phyloP scores from a whole-genome alignment of 1,139 yeast genomes.

The Eremothecium cymbalariae region DNA sequence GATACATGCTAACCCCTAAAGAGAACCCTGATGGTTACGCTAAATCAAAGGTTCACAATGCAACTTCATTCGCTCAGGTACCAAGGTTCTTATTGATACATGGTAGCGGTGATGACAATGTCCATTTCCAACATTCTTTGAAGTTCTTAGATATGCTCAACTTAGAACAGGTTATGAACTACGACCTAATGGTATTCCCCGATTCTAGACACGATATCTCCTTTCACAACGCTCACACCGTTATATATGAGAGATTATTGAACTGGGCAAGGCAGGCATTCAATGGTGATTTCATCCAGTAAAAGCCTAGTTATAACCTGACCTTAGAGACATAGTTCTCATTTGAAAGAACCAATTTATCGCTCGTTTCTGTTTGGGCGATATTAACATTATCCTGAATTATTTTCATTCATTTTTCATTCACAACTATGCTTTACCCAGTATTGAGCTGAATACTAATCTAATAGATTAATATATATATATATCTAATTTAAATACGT shows the following conservation, averaged over 20 bases:
- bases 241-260: slow-evolving; percentile 58
- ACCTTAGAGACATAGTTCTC: no score
- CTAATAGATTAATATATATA: no score
- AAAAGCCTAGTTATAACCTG: no score
- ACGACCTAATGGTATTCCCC: slow-evolving; percentile 68
- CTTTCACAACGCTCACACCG: slow-evolving; percentile 60
- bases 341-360: no score
- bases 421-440: no score
- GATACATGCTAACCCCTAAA: slow-evolving; percentile 67
- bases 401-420: no score
- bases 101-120: slow-evolving; percentile 79
- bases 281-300: slow-evolving; percentile 40
- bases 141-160: slow-evolving; percentile 57
- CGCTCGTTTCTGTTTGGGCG: no score
- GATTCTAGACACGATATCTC: slow-evolving; percentile 68
- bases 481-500: no score
- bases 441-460: no score
- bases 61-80: slow-evolving; percentile 38
- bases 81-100: slow-evolving; percentile 62
- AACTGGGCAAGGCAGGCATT: slow-evolving; percentile 53
- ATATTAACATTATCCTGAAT: no score
- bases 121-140: slow-evolving; percentile 65
- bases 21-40: slow-evolving; percentile 51
- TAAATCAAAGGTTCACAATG: slow-evolving; percentile 45
- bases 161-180: slow-evolving; percentile 53